phyloP scores from a whole-genome alignment of 768 basidiomycete genomes.

The Lactarius hatsudake region DNA sequence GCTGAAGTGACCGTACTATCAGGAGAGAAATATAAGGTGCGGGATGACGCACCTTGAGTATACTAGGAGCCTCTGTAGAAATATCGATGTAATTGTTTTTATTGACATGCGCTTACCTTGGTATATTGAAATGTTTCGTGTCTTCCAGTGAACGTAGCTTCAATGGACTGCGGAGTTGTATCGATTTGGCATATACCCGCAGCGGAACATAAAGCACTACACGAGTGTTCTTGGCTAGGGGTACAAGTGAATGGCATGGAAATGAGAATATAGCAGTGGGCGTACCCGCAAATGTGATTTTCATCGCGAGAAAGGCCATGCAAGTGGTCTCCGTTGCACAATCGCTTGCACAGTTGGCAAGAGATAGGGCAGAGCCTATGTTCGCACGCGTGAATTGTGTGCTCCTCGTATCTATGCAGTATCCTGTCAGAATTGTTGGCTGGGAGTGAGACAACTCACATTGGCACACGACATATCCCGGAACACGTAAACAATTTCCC shows the following conservation, averaged over 20 bases:
- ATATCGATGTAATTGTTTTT: background rate
- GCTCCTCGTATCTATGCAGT: constrained; percentile 41
- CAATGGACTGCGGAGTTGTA: constrained; percentile 54
- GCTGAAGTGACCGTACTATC: constrained; percentile 33
- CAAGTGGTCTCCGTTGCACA: constrained; percentile 49
- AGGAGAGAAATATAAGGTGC: background rate
- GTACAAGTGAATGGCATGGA: background rate
- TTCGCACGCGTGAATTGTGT: constrained; percentile 49
- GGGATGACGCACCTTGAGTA: constrained; percentile 43
- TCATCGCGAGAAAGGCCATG: constrained; percentile 44
- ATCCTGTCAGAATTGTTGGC: background rate
- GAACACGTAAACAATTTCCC: constrained; percentile 10
- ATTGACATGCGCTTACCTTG: constrained; percentile 40
- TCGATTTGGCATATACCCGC: constrained; percentile 59
- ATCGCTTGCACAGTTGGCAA: constrained; percentile 53
- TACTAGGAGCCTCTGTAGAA: constrained; percentile 37
- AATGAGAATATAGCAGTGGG: background rate
- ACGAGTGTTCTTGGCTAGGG: constrained; percentile 51
- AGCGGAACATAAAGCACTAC: constrained; percentile 41
- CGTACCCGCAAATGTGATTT: constrained; percentile 57
- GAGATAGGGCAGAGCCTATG: constrained; percentile 49
- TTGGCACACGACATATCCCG: constrained; percentile 4
- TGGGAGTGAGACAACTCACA: background rate
- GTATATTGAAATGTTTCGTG: constrained; percentile 63
- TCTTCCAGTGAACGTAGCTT: constrained; percentile 57